Percentiles rank a stretch among this genome's conserved stretches.
Conservation (phyloP, 2,329 filamentous ascomycete genomes). For the Phaeosphaeriaceae sp. region DNA sequence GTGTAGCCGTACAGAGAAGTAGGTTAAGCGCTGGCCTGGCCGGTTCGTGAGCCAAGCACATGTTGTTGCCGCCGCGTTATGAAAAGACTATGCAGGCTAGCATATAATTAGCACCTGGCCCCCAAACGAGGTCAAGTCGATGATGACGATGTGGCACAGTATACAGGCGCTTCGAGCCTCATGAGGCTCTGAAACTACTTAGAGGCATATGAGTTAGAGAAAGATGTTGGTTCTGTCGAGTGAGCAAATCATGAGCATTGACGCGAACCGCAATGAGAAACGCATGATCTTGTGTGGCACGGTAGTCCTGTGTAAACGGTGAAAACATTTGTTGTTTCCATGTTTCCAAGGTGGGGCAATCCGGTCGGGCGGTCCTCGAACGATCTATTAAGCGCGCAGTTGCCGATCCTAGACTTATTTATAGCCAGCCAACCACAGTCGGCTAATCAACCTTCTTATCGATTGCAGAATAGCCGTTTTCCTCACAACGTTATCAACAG, state of each 20-base stretch:
- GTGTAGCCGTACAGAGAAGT: slow-evolving; percentile 31
- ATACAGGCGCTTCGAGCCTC: slow-evolving; percentile 32
- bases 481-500: neutral
- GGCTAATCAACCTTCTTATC: slow-evolving; percentile 12
- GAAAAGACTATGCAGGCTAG: slow-evolving; percentile 26
- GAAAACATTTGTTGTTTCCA: slow-evolving; percentile 9
- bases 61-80: slow-evolving; percentile 29
- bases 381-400: slow-evolving; percentile 26
- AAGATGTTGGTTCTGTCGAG: slow-evolving; percentile 13
- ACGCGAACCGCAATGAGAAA: slow-evolving; percentile 5
- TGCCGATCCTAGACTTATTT: slow-evolving; percentile 22
- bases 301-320: slow-evolving; percentile 5
- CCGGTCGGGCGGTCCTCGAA: slow-evolving; percentile 13
- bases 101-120: slow-evolving; percentile 36
- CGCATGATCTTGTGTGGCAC: slow-evolving; percentile 14
- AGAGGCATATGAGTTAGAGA: slow-evolving; percentile 5
- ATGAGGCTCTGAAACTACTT: slow-evolving; percentile 17
- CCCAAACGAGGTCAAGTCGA: slow-evolving; percentile 27
- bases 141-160: slow-evolving; percentile 34
- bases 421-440: slow-evolving; percentile 16
- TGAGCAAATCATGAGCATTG: slow-evolving; percentile 8
- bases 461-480: slow-evolving; percentile 9
- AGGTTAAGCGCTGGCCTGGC: slow-evolving; percentile 37
- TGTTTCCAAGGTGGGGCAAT: slow-evolving; percentile 8
- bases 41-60: slow-evolving; percentile 24